Evolutionary conservation across 2,329 filamentous ascomycete genomes (phyloP).

Genomic region (Aureobasidium namibiae): DNA sequence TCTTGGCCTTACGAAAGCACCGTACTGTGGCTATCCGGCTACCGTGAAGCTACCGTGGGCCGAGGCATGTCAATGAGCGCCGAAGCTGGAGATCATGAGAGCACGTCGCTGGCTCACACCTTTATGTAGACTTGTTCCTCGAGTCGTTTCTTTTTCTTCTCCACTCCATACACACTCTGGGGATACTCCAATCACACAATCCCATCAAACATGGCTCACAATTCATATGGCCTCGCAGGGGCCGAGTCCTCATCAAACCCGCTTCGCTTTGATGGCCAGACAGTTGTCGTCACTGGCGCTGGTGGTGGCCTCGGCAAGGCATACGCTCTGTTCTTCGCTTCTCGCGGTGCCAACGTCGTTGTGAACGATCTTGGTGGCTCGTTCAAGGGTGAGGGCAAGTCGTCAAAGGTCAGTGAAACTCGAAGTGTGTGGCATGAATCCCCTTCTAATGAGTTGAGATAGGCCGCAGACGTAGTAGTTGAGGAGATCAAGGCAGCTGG

Average conservation of each 20-base stretch:
- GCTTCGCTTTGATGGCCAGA: slow-evolving; percentile 82
- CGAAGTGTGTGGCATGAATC: not conserved
- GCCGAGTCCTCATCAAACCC: not conserved
- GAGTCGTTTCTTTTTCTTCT: slow-evolving; percentile 7
- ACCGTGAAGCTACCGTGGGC: slow-evolving; percentile 4
- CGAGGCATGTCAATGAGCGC: slow-evolving; percentile 9
- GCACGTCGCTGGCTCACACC: not conserved
- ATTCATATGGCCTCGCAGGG: slow-evolving; percentile 14
- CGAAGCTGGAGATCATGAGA: slow-evolving; percentile 10
- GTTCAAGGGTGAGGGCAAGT: slow-evolving; percentile 85
- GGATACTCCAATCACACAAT: not conserved
- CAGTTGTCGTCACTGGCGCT: slow-evolving; percentile 79
- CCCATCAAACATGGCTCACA: slow-evolving; percentile 15
- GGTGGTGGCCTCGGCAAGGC: slow-evolving; percentile 74
- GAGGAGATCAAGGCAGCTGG: slow-evolving; percentile 77
- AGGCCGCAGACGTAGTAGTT: slow-evolving; percentile 78
- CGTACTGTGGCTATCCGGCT: slow-evolving; percentile 1
- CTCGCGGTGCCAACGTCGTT: slow-evolving; percentile 85
- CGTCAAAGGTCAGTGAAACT: slow-evolving; percentile 61
- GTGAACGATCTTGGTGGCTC: slow-evolving; percentile 94
- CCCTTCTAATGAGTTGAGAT: not conserved
- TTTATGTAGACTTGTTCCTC: slow-evolving; percentile 11
- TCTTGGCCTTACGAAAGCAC: not conserved
- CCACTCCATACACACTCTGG: slow-evolving; percentile 1
- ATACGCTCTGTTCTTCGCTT: slow-evolving; percentile 84